These are phyloP conservation scores for Geotrichum europaeum DNA, from an alignment of 1,139 yeast genomes.

Conservation along the genomic window DNA sequence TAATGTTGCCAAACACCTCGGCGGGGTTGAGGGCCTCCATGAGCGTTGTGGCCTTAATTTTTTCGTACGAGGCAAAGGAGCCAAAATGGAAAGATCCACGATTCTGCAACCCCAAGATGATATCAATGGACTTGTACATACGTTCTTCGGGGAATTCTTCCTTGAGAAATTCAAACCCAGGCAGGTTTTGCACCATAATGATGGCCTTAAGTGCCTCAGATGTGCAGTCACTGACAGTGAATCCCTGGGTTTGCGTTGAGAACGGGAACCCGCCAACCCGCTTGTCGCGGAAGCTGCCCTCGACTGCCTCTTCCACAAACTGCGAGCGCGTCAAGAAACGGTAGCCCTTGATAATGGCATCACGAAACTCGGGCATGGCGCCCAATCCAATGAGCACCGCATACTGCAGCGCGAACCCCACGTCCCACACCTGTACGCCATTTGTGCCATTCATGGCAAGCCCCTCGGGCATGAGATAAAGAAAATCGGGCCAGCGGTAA, in stretches of 20 bases:
- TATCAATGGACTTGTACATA: constrained; percentile 66
- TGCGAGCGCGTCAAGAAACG: constrained; percentile 75
- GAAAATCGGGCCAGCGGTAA: constrained; percentile 63
- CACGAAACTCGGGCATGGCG: constrained; percentile 58
- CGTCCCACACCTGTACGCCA: constrained; percentile 98
- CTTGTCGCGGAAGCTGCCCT: constrained; percentile 75
- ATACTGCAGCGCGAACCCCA: constrained; percentile 84
- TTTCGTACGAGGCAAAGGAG: constrained; percentile 88
- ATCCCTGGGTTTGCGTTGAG: constrained; percentile 92
- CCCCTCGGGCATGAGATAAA: constrained; percentile 86
- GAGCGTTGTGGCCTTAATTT: constrained; percentile 72
- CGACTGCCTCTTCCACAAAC: constrained; percentile 71
- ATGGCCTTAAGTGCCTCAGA: constrained; percentile 95
- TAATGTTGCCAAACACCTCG: constrained; percentile 94
- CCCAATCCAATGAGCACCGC: constrained; percentile 75
- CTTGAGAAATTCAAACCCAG: constrained; percentile 45
- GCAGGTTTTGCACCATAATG: constrained; percentile 76
- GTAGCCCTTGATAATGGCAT: constrained; percentile 57
- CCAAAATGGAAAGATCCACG: constrained; percentile 78
- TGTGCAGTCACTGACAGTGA: constrained; percentile 94
- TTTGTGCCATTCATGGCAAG: constrained; percentile 95
- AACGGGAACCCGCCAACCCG: constrained; percentile 97
- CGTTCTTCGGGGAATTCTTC: constrained; percentile 48
- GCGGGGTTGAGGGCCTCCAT: constrained; percentile 85
- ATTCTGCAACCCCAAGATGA: constrained; percentile 65